These are phyloP conservation scores for Pichia heedii DNA, from an alignment of 805 yeast genomes.

Conservation along the genomic window DNA sequence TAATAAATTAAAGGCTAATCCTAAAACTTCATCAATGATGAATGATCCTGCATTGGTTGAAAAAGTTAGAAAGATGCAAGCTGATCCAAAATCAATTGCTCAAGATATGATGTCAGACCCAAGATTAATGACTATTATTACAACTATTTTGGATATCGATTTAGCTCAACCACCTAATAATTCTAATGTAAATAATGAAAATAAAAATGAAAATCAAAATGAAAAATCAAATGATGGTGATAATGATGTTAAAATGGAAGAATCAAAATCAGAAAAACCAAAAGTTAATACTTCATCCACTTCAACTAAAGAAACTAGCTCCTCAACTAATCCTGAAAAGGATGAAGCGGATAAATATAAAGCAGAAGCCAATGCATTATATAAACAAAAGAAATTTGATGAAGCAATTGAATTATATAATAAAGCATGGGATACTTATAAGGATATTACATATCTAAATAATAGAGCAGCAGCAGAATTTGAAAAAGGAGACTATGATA, in stretches of 20 bases:
- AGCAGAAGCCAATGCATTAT: slow-evolving; percentile 76
- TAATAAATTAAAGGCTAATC: slow-evolving; percentile 67
- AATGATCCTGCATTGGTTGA: slow-evolving; percentile 77
- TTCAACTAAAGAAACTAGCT: slow-evolving; percentile 21
- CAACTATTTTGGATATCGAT: slow-evolving; percentile 77
- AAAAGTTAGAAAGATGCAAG: slow-evolving; percentile 51
- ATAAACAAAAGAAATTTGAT: slow-evolving; percentile 82
- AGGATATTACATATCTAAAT: slow-evolving; percentile 88
- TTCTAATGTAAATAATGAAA: slow-evolving; percentile 16
- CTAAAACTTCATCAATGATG: slow-evolving; percentile 80
- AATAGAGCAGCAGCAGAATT: slow-evolving; percentile 97
- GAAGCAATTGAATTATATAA: slow-evolving; percentile 84
- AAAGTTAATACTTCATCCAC: slow-evolving; percentile 19
- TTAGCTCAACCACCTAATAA: slow-evolving; percentile 30
- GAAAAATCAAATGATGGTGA: slow-evolving; percentile 15
- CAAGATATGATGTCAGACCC: slow-evolving; percentile 69
- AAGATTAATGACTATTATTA: slow-evolving; percentile 81
- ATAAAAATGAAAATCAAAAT: slow-evolving; percentile 6
- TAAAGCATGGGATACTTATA: slow-evolving; percentile 72
- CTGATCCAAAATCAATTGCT: slow-evolving; percentile 69
- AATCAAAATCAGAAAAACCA: slow-evolving; percentile 10
- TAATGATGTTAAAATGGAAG: slow-evolving; percentile 27
- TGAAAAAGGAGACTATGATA: slow-evolving; percentile 87
- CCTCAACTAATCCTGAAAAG: slow-evolving; percentile 23
- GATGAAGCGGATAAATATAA: slow-evolving; percentile 60